Evolutionary conservation across 805 yeast genomes (phyloP), one percentile per base, ranked within the genome.

Genomic region (Starmerella davenportii): DNA sequence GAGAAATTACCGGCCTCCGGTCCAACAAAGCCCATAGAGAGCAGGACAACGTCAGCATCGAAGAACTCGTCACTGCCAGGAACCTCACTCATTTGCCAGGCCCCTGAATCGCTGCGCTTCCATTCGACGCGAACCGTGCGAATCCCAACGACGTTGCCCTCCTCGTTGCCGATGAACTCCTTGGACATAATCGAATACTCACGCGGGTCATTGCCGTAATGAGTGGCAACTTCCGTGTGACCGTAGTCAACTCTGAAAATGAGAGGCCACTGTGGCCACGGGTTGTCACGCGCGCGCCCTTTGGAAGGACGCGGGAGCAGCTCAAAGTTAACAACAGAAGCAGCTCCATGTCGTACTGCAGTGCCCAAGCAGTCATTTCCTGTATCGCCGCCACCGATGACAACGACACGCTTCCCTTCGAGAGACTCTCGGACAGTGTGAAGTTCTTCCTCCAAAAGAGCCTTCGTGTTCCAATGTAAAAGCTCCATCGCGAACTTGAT

Each of bases 201-300:
- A 65, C 98, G 79, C 41, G 96, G 96, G 60, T 87, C 98, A 61
- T 77, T 78, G 48, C 96, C 96, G 58, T 85, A 87, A 60, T 85
- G 95, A 36, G 80, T 79, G 43, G 79, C 71, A 42, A 90, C 96
- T 62, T 87, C 98, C 47, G 85, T 70, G 62, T 87, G 98, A 50
- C 98, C 98, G 57, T 87, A 87, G 64, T 87, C 98, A 43, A 87
- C 93, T 55, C 96, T 74, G 78, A 90, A 87, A 53, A 90, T 73
- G 58, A 95, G 71, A 50, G 98, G 96, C 96, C 96, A 87, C 65
- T 87, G 98, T 33, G 98, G 98, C 98, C 98, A 87, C 61, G 98
- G 96, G 63, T 87, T 87, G 62, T 90, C 95, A 62, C 74, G 79
- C 34, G 85, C 78, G 59, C 95, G 73, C 42, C 72, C 69, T 23